Conservation (phyloP, 2,329 filamentous ascomycete species). For the Venturia aucupariae region DNA sequence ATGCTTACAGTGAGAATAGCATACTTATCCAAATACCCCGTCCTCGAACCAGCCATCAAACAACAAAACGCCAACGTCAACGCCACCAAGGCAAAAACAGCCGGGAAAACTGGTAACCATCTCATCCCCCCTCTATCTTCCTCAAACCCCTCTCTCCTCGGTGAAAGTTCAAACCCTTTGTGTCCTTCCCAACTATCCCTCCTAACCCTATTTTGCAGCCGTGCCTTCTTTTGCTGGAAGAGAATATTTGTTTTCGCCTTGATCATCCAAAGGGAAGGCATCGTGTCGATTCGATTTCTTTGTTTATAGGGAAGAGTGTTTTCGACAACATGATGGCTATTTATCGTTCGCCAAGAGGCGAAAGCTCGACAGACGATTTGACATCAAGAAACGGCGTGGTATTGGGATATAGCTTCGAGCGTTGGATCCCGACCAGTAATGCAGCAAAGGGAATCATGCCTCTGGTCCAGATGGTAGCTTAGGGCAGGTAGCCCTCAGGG, state of each 20-base stretch:
- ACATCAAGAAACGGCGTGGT: background rate
- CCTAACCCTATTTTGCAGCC: background rate
- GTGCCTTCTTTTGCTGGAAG: background rate
- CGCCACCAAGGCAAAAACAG: conserved; percentile 42
- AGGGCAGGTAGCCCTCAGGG: background rate
- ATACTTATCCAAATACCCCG: conserved; percentile 47
- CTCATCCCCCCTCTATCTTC: background rate
- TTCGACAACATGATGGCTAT: background rate
- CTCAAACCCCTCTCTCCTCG: background rate
- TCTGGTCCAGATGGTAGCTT: background rate
- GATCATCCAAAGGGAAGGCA: conserved; percentile 8
- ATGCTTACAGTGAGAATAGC: conserved; percentile 40
- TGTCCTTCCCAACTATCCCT: background rate
- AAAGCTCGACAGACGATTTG: background rate
- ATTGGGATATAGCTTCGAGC: background rate
- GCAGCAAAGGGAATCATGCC: background rate
- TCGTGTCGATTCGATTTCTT: background rate
- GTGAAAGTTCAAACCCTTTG: conserved; percentile 1
- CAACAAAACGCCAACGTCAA: conserved; percentile 51
- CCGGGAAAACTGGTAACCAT: conserved; percentile 37
- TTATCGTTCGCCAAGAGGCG: background rate
- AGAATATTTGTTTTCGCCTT: background rate
- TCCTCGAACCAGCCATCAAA: conserved; percentile 51
- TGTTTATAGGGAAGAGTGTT: background rate
- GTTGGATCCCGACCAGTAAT: background rate